Evolutionary conservation across 1,139 yeast genomes (phyloP), one percentile per base, ranked within the genome.

Genomic region (Arxiozyma slooffiae): DNA sequence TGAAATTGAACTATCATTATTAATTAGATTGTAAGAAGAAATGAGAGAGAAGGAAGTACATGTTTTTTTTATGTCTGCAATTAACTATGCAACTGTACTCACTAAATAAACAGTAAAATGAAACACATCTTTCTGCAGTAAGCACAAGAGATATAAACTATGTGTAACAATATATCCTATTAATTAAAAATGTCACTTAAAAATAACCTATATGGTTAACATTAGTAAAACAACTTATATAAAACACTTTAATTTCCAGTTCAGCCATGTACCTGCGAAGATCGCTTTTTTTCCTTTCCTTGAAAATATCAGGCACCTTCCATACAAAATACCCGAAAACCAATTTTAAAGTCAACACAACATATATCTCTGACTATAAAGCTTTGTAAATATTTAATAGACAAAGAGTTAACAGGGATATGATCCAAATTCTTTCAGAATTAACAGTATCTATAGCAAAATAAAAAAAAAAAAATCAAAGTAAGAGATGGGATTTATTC

Each of bases 381-480:
- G 96, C 96, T 5, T 78, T 90, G 53, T 78, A 80, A 59, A 71
- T 78, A 51, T 90, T 90, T 64, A 74, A 88, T 54, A 78, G 84
- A 68, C 85, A 80, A 66, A 87, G 94, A 38, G 95, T 90, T 51
- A 73, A 79, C 50, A 70, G 77, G 46, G 85, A 85, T 53, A 90
- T 90, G 97, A 79, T 90, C 49, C 76, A 79, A 52, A 85, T 83
- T 64, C 74, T 90, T 58, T 96, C 85, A 9, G 76, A 87, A 37
- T 85, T 95, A 49, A 87, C 97, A 36, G 74, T 76, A 53, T 81
- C 95, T 4, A 86, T 90, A 53, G 86, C 90, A 59, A 82, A n/a
- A n/a, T n/a, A n/a, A n/a, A n/a, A n/a, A n/a, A n/a, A n/a, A 81
- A 60, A 76, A 79, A 34, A 76, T 38, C 21, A 40, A 43, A 42